These are phyloP conservation scores for Erodium moschatum DNA, from an alignment of 441 rosid genomes.

Conservation along the genomic window DNA sequence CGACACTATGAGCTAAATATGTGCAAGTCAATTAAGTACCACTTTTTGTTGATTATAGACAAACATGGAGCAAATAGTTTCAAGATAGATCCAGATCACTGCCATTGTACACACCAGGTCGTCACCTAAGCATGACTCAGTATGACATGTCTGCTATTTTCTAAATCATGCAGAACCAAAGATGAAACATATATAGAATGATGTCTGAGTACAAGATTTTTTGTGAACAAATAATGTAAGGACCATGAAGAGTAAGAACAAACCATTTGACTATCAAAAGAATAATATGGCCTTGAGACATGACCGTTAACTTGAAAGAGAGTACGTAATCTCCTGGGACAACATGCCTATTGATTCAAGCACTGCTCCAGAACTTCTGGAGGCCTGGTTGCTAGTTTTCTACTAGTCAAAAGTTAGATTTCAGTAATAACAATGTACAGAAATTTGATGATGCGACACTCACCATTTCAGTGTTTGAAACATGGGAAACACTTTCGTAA, in stretches of 20 bases:
- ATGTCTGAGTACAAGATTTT: neutral
- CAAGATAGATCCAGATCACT: conserved; percentile 4
- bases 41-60: neutral
- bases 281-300: neutral
- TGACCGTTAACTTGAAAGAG: neutral
- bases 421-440: neutral
- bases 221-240: neutral
- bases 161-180: neutral
- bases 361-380: too few species aligned
- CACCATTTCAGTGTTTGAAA: too few species aligned
- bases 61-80: neutral
- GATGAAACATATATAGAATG: neutral
- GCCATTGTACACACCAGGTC: neutral
- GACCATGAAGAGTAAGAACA: neutral
- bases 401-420: neutral
- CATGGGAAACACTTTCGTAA: neutral
- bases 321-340: too few species aligned
- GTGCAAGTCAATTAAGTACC: conserved; percentile 1
- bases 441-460: too few species aligned
- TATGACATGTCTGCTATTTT: neutral
- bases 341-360: too few species aligned
- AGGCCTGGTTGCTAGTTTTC: conserved; percentile 6
- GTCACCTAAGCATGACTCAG: neutral
- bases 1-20: neutral
- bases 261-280: conserved; percentile 8